Evolutionary conservation across 441 rosid genomes (phyloP).

Genomic region (Aleurites moluccanus): DNA sequence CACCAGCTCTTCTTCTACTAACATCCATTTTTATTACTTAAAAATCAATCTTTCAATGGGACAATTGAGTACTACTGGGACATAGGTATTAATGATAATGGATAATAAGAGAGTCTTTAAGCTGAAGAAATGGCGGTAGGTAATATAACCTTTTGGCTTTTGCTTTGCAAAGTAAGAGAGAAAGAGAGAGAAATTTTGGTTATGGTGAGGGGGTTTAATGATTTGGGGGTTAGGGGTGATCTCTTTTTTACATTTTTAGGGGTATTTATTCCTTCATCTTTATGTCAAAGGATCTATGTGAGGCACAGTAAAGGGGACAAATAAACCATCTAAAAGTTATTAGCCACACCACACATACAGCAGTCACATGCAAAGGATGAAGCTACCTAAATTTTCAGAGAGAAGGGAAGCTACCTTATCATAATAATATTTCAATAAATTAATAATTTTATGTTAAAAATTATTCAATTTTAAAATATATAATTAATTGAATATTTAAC

Average conservation of each 20-base stretch:
- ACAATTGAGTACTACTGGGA: conserved; percentile 26
- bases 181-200: not conserved
- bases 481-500: too few relatives aligned
- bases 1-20: conserved; percentile 39
- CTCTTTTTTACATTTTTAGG: not conserved
- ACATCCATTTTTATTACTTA: conserved; percentile 38
- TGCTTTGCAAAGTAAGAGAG: conserved; percentile 15
- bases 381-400: not conserved
- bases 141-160: not conserved
- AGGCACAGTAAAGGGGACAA: conserved; percentile 7
- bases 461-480: too few relatives aligned
- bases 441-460: too few relatives aligned
- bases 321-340: conserved; percentile 1
- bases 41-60: not conserved
- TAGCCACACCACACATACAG: too few relatives aligned
- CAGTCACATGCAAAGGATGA: conserved; percentile 24
- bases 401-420: not conserved
- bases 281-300: not conserved
- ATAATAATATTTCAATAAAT: too few relatives aligned
- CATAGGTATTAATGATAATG: conserved; percentile 26
- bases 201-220: conserved; percentile 23
- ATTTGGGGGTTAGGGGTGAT: conserved; percentile 16
- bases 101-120: conserved; percentile 30
- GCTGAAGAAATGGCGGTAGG: conserved; percentile 43
- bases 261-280: conserved; percentile 12